Conservation (phyloP, 495 filamentous ascomycete genomes). For the Daldinia loculata region DNA sequence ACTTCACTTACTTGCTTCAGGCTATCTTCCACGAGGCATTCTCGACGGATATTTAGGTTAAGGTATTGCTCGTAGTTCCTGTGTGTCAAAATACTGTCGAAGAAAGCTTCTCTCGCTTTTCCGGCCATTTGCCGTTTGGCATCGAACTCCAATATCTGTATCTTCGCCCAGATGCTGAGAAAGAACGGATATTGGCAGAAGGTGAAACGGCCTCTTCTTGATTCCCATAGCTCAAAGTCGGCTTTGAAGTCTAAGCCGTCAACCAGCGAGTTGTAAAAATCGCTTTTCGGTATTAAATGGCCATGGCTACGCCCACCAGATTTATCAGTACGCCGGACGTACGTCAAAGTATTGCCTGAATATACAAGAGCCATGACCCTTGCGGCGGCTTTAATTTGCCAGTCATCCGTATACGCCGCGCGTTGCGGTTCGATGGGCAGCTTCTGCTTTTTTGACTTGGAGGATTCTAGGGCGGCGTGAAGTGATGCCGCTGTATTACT, state of each 20-base stretch:
- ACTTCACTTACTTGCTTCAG: slow-evolving; percentile 87
- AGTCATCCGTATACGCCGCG: slow-evolving; percentile 81
- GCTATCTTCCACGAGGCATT: slow-evolving; percentile 93
- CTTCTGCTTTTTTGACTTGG: slow-evolving; percentile 49
- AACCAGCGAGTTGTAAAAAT: slow-evolving; percentile 87
- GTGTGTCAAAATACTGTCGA: slow-evolving; percentile 81
- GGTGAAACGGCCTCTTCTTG: slow-evolving; percentile 75
- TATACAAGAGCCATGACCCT: slow-evolving; percentile 85
- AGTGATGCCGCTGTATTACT: slow-evolving; percentile 71
- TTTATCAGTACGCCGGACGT: slow-evolving; percentile 45
- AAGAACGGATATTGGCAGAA: slow-evolving; percentile 97
- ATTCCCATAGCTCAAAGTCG: slow-evolving; percentile 92
- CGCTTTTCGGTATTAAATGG: slow-evolving; percentile 77
- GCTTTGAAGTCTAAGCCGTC: slow-evolving; percentile 87
- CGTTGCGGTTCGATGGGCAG: slow-evolving; percentile 63
- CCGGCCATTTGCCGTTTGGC: slow-evolving; percentile 91
- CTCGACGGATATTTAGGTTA: slow-evolving; percentile 78
- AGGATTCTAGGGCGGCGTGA: slow-evolving; percentile 76
- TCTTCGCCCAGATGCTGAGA: slow-evolving; percentile 92
- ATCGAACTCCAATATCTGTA: slow-evolving; percentile 90
- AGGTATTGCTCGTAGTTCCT: slow-evolving; percentile 82
- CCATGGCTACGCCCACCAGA: slow-evolving; percentile 53
- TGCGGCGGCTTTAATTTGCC: slow-evolving; percentile 87
- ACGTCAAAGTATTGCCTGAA: slow-evolving; percentile 74
- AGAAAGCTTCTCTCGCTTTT: slow-evolving; percentile 90